phyloP scores from a whole-genome alignment of 495 filamentous ascomycete species.

The Aspergillus homomorphus region DNA sequence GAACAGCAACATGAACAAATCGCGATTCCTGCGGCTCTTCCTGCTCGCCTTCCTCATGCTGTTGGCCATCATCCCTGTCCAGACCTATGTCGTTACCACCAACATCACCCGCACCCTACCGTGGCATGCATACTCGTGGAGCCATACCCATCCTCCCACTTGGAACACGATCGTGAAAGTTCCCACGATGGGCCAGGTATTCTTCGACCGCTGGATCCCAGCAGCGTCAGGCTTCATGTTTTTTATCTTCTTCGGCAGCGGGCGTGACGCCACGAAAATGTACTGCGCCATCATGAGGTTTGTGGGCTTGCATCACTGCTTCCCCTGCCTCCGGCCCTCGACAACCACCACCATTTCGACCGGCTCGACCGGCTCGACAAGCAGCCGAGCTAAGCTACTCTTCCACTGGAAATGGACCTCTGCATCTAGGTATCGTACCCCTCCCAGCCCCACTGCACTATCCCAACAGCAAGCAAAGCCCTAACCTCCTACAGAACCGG shows the following conservation, averaged over 20 bases:
- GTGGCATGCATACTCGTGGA: conserved; percentile 53
- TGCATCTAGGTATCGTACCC: conserved; percentile 22
- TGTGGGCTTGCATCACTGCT: conserved; percentile 30
- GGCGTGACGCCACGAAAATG: conserved; percentile 67
- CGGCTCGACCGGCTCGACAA: conserved; percentile 17
- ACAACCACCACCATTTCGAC: conserved; percentile 14
- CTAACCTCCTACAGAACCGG: conserved; percentile 8
- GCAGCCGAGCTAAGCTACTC: conserved; percentile 27
- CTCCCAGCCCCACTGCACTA: no score
- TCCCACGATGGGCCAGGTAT: conserved; percentile 50
- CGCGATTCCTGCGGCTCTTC: conserved; percentile 77
- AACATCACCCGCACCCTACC: conserved; percentile 45
- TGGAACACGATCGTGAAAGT: conserved; percentile 63
- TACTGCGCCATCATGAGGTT: conserved; percentile 53
- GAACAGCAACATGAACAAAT: conserved; percentile 57
- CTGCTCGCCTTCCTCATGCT: conserved; percentile 67
- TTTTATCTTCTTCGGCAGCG: conserved; percentile 79
- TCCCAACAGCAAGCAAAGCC: neutral
- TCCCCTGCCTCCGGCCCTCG: conserved; percentile 15
- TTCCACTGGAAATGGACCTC: conserved; percentile 22
- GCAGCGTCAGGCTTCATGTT: conserved; percentile 57
- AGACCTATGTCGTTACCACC: conserved; percentile 55
- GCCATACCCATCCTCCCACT: conserved; percentile 48
- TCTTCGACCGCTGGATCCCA: conserved; percentile 67
- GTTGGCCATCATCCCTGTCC: conserved; percentile 60